Base-by-base conservation (phyloP, 108 stramenopile species). In the Aurantiochytrium sp. region DNA sequence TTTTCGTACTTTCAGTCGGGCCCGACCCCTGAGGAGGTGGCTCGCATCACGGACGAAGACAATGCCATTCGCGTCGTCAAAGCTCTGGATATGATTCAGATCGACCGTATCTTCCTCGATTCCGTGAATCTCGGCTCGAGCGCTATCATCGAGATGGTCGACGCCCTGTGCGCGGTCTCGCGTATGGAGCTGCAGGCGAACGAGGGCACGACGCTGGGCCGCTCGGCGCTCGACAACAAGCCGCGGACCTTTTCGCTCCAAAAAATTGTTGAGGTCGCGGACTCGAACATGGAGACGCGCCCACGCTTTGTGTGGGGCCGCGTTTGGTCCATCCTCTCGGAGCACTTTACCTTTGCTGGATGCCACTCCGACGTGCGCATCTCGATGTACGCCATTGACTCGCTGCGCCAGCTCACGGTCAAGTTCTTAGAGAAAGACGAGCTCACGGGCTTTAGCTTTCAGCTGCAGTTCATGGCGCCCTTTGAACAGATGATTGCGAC, bases 301-400 rank as follows among this genome's bases (percentile, higher is more conserved):
- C 95, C 97, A 22, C 91, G 98, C 17, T 89, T 99, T 48, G 95
- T 97, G 32, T 99, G 98, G 93, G 93, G 96, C 52, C 94, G 96
- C 52, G 91, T 99, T 54, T 98, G 99, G 99, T 93, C 92, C 42
- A 93, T 94, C 6, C 94, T 98, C 42, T 95, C 97, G 4, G 91
- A 89, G 54, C 97, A 97, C 89, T 95, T 98, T 85, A 95, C 96
- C 27, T 92, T 92, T 55, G 97, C 96, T 0, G 98, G 97, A 24
- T 89, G 96, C 55, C 97, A 98, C 89, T 87, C 91, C n/a, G 97
- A 99, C 89, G 91, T 94, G 52, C 95, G 95, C 21, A 94, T 98
- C 36, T 97, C 97, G 21, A 96, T 96, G 97, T 99, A 96, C 90
- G 97, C 98, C 5, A 96, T 99, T 3, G 99, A 99, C 93, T 96